Evolutionary conservation across 306 rosid species (phyloP).

Genomic region (Chamaecrista fasciculata): DNA sequence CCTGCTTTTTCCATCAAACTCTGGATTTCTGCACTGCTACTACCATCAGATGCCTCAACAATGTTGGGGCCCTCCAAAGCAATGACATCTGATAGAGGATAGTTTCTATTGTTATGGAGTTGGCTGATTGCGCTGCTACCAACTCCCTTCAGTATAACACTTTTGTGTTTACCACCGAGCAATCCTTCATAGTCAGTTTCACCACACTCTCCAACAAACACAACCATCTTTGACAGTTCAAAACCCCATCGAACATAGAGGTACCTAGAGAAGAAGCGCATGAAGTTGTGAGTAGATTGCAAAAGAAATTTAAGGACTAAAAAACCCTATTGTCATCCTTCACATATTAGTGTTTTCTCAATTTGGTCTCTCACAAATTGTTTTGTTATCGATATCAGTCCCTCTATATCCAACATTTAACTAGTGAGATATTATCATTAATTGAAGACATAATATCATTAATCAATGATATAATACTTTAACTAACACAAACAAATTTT

Average conservation of each 20-base stretch:
- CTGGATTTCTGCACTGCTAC: conserved; percentile 58
- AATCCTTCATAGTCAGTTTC: conserved; percentile 97
- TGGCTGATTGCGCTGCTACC: conserved; percentile 62
- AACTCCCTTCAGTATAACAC: conserved; percentile 77
- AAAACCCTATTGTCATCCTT: too few relatives aligned
- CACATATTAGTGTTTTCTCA: too few relatives aligned
- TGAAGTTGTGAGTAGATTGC: conserved; percentile 24
- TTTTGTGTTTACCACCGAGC: conserved; percentile 80
- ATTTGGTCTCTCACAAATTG: too few relatives aligned
- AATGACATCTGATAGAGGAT: conserved; percentile 88
- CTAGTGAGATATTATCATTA: too few relatives aligned
- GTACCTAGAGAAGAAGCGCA: conserved; percentile 58
- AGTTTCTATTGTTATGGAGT: conserved; percentile 75
- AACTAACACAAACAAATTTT: too few relatives aligned
- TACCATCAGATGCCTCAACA: conserved; percentile 57
- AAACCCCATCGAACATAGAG: conserved; percentile 93
- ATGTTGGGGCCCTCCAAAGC: conserved; percentile 71
- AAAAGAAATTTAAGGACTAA: conserved; percentile 12
- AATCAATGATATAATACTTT: too few relatives aligned
- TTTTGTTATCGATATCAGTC: too few relatives aligned
- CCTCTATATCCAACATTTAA: too few relatives aligned
- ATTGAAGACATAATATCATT: too few relatives aligned
- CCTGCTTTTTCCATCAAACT: conserved; percentile 64
- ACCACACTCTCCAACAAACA: conserved; percentile 88
- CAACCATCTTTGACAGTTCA: conserved; percentile 90